Conservation (phyloP, 1,284 basidiomycete species). For the Nidula niveotomentosa region DNA sequence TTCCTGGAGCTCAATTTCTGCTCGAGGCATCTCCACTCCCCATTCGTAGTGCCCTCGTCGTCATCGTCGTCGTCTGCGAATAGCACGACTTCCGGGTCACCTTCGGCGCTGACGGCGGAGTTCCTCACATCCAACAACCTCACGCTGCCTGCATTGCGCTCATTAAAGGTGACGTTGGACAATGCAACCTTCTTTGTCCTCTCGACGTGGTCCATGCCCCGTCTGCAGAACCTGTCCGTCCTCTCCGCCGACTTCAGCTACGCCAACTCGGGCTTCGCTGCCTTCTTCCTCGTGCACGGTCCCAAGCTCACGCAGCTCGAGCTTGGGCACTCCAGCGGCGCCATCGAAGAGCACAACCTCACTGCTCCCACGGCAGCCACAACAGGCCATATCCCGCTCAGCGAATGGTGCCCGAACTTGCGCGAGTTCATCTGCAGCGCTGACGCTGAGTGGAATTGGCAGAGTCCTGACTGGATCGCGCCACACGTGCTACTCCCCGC, state of each 20-base stretch:
- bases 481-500: constrained; percentile 68
- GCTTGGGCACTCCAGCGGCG: constrained; percentile 66
- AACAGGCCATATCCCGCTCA: constrained; percentile 40
- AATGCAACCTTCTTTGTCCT: constrained; percentile 68
- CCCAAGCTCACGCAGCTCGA: constrained; percentile 60
- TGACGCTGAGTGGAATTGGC: constrained; percentile 79
- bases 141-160: constrained; percentile 53
- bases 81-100: neutral
- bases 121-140: constrained; percentile 7
- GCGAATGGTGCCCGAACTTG: constrained; percentile 64
- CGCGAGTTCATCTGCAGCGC: constrained; percentile 69
- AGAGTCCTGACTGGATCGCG: constrained; percentile 75
- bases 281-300: constrained; percentile 68
- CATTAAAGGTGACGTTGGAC: constrained; percentile 69
- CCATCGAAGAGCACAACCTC: constrained; percentile 63
- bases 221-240: constrained; percentile 59
- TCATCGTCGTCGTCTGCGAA: constrained; percentile 9
- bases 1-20: constrained; percentile 47
- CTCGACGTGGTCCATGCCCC: constrained; percentile 57
- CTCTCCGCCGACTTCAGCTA: constrained; percentile 69
- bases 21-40: constrained; percentile 11
- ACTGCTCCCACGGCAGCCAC: constrained; percentile 26
- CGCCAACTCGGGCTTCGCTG: constrained; percentile 56
- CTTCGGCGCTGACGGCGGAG: constrained; percentile 7
- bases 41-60: constrained; percentile 3